Evolutionary conservation across 345 rosid species (phyloP), one percentile per base, ranked within the genome.

Genomic region (Turritis glabra): DNA sequence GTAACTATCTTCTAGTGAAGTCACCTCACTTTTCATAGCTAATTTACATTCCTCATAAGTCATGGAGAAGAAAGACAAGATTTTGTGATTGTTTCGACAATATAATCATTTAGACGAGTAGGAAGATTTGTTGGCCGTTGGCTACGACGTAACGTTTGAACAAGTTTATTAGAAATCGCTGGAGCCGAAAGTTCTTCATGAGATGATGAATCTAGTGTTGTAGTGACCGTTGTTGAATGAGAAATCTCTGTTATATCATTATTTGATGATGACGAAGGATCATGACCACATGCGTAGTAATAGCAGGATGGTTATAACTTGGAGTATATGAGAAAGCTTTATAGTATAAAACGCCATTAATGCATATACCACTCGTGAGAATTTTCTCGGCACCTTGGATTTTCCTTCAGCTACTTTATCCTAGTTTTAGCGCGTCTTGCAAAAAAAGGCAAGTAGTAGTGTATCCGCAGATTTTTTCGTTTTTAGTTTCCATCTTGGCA

Each of bases 101-200:
- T 3, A 8, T 46, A 46, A 17, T 46, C 51, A 2, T 18, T 18
- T 0, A 46, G 51, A 17, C 4, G 11, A 18, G 5, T 0, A 18
- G 22, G 11, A 8, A 7, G 22, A 18, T 0, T 0, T 3, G 22
- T 17, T 1, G 4, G 0, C 2, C 23, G 22, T 18, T 7, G 9
- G 2, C 19, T n/a, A 43, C 19, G 18, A 0, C 46, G 2, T 14
- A 14, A 40, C 3, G 1, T 2, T 2, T 3, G 3, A 3, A 23
- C 26, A 23, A 3, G n/a, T n/a, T n/a, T n/a, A n/a, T n/a, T n/a
- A n/a, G n/a, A 2, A 1, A 1, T 0, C 26, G 26, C 3, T 0
- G 26, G 26, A 23, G 26, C 26, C 26, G 3, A 23, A 1, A 3
- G 3, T 2, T 1, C 26, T 23, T 2, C 26, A 23, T 2, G 26